These are phyloP conservation scores for Hibiscus trionum DNA, from an alignment of 345 rosid genomes.

Conservation along the genomic window DNA sequence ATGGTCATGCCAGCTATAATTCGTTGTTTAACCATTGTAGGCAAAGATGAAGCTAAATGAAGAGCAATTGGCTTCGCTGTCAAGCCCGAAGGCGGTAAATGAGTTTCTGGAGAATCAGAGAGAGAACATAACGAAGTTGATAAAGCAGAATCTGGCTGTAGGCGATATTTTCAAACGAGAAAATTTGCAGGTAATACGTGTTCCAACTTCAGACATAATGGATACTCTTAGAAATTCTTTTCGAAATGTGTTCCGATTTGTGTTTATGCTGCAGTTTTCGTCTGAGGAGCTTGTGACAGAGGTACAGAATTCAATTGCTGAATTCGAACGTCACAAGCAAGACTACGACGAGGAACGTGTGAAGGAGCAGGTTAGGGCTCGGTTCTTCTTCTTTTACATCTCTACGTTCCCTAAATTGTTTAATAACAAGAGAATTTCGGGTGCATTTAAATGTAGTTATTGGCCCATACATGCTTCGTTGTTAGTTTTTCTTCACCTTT, in stretches of 20 bases:
- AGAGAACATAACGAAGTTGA: constrained; percentile 5
- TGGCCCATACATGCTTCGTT: not conserved
- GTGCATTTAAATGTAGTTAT: not conserved
- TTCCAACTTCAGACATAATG: not conserved
- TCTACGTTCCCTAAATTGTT: not conserved
- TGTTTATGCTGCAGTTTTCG: constrained; percentile 41
- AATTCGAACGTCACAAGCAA: constrained; percentile 72
- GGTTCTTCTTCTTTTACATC: not conserved
- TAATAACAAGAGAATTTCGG: not conserved
- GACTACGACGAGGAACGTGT: constrained; percentile 75
- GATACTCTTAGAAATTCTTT: not conserved
- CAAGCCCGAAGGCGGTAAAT: constrained; percentile 75
- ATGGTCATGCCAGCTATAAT: not conserved
- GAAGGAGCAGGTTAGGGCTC: constrained; percentile 62
- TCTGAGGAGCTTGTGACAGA: constrained; percentile 73
- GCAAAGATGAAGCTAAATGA: constrained; percentile 69
- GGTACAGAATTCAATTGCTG: constrained; percentile 67
- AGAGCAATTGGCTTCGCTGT: constrained; percentile 59
- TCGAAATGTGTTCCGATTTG: not conserved
- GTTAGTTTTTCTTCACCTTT: not conserved
- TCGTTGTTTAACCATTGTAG: constrained; percentile 27
- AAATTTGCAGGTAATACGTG: constrained; percentile 10
- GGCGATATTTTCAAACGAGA: constrained; percentile 18
- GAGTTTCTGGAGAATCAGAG: constrained; percentile 62
- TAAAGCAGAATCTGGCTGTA: constrained; percentile 11